Base-by-base conservation (phyloP, 805 yeast species). In the Kodamaea sagamina region DNA sequence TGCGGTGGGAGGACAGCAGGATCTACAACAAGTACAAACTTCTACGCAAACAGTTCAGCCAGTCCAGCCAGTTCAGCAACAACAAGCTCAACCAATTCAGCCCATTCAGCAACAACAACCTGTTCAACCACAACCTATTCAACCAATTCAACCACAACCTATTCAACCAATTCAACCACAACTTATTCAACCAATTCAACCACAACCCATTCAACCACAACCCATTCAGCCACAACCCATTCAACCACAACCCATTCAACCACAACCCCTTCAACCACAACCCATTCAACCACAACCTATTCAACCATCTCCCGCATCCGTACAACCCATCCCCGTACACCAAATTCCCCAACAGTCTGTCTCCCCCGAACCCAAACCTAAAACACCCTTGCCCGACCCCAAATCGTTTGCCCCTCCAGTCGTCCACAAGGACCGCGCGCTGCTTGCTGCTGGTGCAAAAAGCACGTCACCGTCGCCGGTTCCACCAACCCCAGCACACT, bases 391-490 rank as follows among this genome's bases (percentile, higher is more conserved):
- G 4, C 68, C 69, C 1, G 74, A 70, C 41, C 63, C 71, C 2
- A 50, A 59, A 5, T 47, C 58, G 27, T 67, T 72, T 50, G 65
- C 72, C 0, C 73, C 76, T 4, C 76, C 76, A 3, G 74, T 74
- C 2, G 47, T 67, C 7, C 75, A 62, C 43, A 61, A 48, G 44
- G 59, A 53, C 15, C 49, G 69, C 25, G 66, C 25, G 4, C 29
- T 18, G 13, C 18, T 27, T 6, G 8, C 47, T 2, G 6, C 44
- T 12, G n/a, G n/a, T n/a, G 28, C 25, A 9, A n/a, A 13, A 22
- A 25, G 28, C n/a, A n/a, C 25, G 15, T 16, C 32, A 27, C 31
- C 31, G 5, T n/a, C 31, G 10, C 6, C 31, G 5, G 15, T n/a
- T 17, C 36, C 36, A 18, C 18, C 16, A n/a, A n/a, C 25, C 6